phyloP scores from a whole-genome alignment of 2,329 filamentous ascomycete genomes.

The Paecilomyces sp. region DNA sequence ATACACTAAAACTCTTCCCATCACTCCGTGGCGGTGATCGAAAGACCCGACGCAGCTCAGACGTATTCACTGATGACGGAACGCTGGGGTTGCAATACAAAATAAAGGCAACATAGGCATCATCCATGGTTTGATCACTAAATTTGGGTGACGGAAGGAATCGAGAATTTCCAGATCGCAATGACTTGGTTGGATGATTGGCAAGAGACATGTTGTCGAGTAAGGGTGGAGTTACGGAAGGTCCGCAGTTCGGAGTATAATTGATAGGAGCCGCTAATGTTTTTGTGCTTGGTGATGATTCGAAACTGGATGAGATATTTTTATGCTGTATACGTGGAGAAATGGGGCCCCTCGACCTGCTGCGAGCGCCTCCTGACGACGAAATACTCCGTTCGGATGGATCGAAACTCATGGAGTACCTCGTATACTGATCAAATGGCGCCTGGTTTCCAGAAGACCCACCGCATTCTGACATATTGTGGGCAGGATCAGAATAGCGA shows the following conservation, averaged over 20 bases:
- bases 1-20: slow-evolving; percentile 77
- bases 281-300: slow-evolving; percentile 29
- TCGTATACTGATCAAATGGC: slow-evolving; percentile 33
- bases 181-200: slow-evolving; percentile 20
- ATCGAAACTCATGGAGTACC: slow-evolving; percentile 27
- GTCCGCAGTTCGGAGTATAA: slow-evolving; percentile 19
- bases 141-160: slow-evolving; percentile 61
- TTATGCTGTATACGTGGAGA: slow-evolving; percentile 32
- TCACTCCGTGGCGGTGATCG: slow-evolving; percentile 76
- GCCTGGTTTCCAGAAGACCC: slow-evolving; percentile 20
- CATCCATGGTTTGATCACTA: slow-evolving; percentile 64
- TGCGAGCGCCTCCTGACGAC: slow-evolving; percentile 28
- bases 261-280: slow-evolving; percentile 17
- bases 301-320: slow-evolving; percentile 30
- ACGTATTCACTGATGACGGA: slow-evolving; percentile 60
- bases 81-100: slow-evolving; percentile 86
- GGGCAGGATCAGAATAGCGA: slow-evolving; percentile 19
- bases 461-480: slow-evolving; percentile 18
- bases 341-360: slow-evolving; percentile 21
- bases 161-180: slow-evolving; percentile 40
- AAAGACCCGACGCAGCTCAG: slow-evolving; percentile 67
- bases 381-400: slow-evolving; percentile 29
- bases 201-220: slow-evolving; percentile 22
- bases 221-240: slow-evolving; percentile 35
- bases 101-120: slow-evolving; percentile 78